Base-by-base conservation (phyloP, 148 eudicot genomes). In the Rhododendron kiyosumense region DNA sequence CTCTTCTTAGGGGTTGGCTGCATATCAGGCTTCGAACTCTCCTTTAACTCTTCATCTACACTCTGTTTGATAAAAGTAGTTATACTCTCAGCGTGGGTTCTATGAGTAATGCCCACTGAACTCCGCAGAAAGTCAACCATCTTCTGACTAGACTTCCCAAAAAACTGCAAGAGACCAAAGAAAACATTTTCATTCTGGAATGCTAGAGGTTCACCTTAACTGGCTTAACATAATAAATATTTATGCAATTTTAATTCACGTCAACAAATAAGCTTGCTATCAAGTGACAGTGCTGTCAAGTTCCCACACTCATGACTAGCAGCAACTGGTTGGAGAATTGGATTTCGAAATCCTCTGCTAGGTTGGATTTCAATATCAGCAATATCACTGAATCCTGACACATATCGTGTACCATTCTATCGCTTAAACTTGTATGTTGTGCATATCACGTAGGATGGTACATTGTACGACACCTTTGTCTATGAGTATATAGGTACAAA, bases 41-140 rank as follows among this genome's bases (percentile, higher is more conserved):
- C 98, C 89, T 91, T 89, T 38, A 92, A 75, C 85, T 96, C 99
- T 86, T 96, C 94, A 85, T 96, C 98, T 57, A 96, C 99, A 83
- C 93, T 92, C 86, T 95, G 87, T 88, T 91, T 95, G 87, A 96
- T 94, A 85, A 63, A 96, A 30, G 92, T 91, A 15, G 99, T 96
- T 81, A 96, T 96, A 90, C 99, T 96, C 86, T 96, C 97, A 38
- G 99, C 99, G 86, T 96, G 99, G 82, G 94, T 95, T 86, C 84
- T 93, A 89, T 96, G 98, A 75, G 94, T 94, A 73, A 96, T 96
- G 82, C 99, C 99, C 49, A 96, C 99, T 48, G 96, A 94, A 81
- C 94, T 91, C 82, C 86, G 97, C 36, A 96, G 89, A 86, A 75
- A 96, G 87, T 95, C 98, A 83, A 96, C 98, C 99, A 96, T 96